Conservation (phyloP, 306 rosid species). For the Geum urbanum region DNA sequence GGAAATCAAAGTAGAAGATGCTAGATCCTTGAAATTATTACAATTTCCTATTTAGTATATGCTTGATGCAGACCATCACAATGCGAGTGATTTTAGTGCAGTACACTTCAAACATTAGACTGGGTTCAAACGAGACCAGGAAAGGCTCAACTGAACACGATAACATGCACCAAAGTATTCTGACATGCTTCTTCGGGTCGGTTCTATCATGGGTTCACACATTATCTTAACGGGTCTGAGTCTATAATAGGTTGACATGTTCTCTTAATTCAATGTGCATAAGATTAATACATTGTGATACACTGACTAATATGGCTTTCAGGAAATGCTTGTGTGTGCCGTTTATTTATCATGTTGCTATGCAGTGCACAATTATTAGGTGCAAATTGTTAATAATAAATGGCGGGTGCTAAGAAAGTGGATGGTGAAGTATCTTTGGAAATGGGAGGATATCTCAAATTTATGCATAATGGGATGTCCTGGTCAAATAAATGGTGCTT, state of each 20-base stretch:
- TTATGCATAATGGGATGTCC: neutral
- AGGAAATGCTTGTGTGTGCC: conserved; percentile 1
- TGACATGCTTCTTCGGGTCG: neutral
- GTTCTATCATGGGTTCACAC: neutral
- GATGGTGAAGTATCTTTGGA: neutral
- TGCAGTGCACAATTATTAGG: neutral
- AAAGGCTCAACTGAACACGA: neutral
- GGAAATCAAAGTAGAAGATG: neutral
- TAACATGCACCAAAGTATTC: neutral
- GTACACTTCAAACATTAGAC: neutral
- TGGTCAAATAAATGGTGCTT: neutral
- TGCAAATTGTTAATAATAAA: neutral
- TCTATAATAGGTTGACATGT: neutral
- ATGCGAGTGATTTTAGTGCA: neutral
- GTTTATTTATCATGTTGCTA: neutral
- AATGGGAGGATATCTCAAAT: neutral
- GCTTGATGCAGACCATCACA: neutral
- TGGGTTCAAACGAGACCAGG: neutral
- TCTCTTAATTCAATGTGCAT: conserved; percentile 3
- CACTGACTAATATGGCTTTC: neutral
- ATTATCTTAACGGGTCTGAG: neutral
- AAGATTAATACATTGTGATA: neutral
- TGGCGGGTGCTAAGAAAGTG: neutral
- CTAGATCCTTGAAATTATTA: neutral
- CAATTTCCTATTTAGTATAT: neutral